These are phyloP conservation scores for Aspergillus sojae DNA, from an alignment of 2,329 filamentous ascomycete genomes.

Conservation along the genomic window DNA sequence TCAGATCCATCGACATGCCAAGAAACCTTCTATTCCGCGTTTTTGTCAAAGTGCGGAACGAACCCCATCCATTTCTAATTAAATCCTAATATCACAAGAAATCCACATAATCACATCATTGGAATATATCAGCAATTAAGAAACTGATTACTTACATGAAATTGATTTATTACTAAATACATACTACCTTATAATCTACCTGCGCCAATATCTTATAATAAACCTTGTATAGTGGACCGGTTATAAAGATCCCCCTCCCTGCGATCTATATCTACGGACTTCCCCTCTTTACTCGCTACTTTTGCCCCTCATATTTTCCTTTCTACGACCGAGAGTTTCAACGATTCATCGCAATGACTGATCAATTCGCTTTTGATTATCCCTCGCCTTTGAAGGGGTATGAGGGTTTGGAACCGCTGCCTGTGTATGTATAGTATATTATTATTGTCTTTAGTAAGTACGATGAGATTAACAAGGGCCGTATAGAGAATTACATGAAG, in stretches of 20 bases:
- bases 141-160: neutral
- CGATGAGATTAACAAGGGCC: neutral
- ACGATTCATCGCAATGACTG: constrained; percentile 44
- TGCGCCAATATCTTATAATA: too few relatives aligned
- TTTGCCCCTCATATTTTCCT: neutral
- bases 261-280: neutral
- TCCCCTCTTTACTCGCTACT: neutral
- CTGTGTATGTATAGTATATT: constrained; percentile 39
- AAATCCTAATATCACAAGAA: neutral
- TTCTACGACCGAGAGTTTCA: neutral
- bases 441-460: neutral
- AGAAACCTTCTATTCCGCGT: neutral
- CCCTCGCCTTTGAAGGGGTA: constrained; percentile 58
- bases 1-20: neutral
- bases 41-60: neutral
- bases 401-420: constrained; percentile 50
- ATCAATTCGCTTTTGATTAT: constrained; percentile 56
- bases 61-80: neutral
- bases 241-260: too few relatives aligned
- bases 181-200: neutral
- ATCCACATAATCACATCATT: constrained; percentile 2
- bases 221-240: neutral
- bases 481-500: constrained; percentile 60
- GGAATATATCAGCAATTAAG: neutral
- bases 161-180: neutral